Conservation (phyloP, 345 rosid genomes). For the Populus alba region DNA sequence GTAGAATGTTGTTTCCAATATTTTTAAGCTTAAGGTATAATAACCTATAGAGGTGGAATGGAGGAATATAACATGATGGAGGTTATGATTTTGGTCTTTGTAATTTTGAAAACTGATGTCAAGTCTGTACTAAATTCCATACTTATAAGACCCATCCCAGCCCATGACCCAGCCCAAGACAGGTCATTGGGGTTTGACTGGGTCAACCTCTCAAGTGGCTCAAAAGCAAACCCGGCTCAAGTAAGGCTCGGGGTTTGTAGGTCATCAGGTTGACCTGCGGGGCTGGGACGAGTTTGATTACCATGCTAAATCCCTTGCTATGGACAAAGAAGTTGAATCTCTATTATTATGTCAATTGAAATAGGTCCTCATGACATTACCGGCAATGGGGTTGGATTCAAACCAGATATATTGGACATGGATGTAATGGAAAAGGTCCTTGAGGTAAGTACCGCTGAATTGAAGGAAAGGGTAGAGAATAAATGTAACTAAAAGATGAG, state of each 20-base stretch:
- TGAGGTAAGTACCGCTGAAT: slow-evolving; percentile 42
- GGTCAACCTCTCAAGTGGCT: too few species aligned
- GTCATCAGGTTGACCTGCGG: too few species aligned
- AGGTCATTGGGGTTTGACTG: too few species aligned
- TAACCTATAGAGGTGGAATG: not conserved
- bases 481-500: not conserved
- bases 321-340: not conserved
- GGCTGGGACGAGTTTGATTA: too few species aligned
- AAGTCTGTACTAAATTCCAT: not conserved
- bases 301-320: not conserved
- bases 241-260: too few species aligned
- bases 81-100: not conserved
- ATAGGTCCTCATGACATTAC: slow-evolving; percentile 94
- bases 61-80: not conserved
- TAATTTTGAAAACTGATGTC: not conserved
- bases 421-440: slow-evolving; percentile 90
- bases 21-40: not conserved
- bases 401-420: slow-evolving; percentile 93
- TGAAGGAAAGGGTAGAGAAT: not conserved
- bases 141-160: too few species aligned
- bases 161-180: too few species aligned
- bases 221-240: too few species aligned
- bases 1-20: not conserved
- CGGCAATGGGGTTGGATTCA: slow-evolving; percentile 95
- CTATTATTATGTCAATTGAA: slow-evolving; percentile 15